Base-by-base conservation (phyloP, 768 basidiomycete genomes). In the Calvatia gigantea region DNA sequence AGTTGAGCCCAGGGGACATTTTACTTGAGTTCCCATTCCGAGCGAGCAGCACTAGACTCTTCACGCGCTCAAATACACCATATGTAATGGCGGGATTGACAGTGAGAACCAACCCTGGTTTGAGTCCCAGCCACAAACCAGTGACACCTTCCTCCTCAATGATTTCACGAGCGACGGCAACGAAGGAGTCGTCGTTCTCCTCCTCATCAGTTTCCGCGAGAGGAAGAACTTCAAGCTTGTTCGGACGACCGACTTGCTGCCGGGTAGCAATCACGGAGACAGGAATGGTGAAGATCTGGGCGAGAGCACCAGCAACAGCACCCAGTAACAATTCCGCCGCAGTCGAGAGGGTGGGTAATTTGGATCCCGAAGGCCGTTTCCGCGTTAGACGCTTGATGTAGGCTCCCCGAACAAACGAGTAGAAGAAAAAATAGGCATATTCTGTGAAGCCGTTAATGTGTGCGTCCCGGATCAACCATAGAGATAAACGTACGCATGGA, bases 351-450 rank as follows among this genome's bases (percentile, higher is more conserved):
- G 81, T 70, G 15, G 82, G 83, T 0, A 81, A 59, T 61, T 84
- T 85, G 27, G 83, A 76, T 4, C 88, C 85, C 1, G 81, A 64
- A 0, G 86, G 82, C 1, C 84, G 75, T 52, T 77, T 82, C 17
- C 77, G 72, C 9, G 79, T 72, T 45, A 92, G 71, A 15, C 91
- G 82, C 64, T 83, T 86, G 62, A 89, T 82, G 71, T 94, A 94
- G 4, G 89, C 80, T 19, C 79, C 84, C 61, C 97, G 84, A 23
- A 98, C 89, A 69, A 94, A 78, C 19, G 94, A 90, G 69, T 98
- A 98, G 76, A 97, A 98, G 80, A 96, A 98, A 80, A 99, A 99
- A 75, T 99, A 99, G 23, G 97, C 96, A 67, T 95, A 98, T 84
- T 97, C 95, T 97, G 59, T 39, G 32, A 49, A 28, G 33, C 49